phyloP scores from a whole-genome alignment of 2,329 filamentous ascomycete genomes.

The Talaromyces amestolkiae region DNA sequence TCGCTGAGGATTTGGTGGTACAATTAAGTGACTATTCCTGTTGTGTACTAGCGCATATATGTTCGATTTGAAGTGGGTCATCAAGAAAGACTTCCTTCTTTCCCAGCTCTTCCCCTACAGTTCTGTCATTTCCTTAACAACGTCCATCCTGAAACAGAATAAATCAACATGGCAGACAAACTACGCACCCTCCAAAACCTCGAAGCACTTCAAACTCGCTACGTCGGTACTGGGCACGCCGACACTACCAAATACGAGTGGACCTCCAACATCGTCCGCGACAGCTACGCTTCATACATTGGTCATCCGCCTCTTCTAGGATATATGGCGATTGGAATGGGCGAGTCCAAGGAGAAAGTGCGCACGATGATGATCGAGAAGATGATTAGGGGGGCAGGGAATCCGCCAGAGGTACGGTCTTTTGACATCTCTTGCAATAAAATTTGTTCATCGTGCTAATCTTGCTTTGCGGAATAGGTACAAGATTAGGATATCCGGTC shows the following conservation, averaged over 20 bases:
- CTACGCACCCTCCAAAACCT: constrained; percentile 96
- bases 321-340: constrained; percentile 87
- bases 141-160: background rate
- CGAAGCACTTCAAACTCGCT: constrained; percentile 92
- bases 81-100: background rate
- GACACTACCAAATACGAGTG: constrained; percentile 98
- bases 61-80: background rate
- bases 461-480: background rate
- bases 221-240: constrained; percentile 91
- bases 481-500: background rate
- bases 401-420: constrained; percentile 58
- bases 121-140: background rate
- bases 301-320: constrained; percentile 85
- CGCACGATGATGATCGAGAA: constrained; percentile 75
- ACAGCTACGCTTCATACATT: constrained; percentile 83
- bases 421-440: background rate
- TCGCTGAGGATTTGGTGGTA: background rate
- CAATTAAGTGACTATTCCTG: background rate
- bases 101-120: background rate
- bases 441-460: background rate
- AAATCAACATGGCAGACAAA: constrained; percentile 73
- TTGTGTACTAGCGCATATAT: background rate
- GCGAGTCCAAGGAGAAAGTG: constrained; percentile 77
- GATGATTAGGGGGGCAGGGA: constrained; percentile 65
- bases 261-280: constrained; percentile 91